Conservation (phyloP, 1,284 basidiomycete genomes). For the Cryptococcus deneoformans region DNA sequence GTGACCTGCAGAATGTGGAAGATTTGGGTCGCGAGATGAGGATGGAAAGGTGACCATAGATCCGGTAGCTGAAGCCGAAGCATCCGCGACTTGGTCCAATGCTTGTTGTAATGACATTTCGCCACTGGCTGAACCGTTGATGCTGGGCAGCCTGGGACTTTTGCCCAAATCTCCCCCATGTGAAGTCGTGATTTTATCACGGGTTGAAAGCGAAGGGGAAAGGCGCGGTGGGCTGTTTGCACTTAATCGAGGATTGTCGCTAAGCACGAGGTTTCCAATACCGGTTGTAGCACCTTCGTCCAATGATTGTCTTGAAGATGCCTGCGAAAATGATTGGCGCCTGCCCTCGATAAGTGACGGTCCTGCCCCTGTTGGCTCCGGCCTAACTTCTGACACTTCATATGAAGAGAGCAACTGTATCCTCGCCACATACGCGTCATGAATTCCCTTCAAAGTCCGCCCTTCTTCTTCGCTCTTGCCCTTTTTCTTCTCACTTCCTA, state of each 20-base stretch:
- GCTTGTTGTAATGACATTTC: conserved; percentile 16
- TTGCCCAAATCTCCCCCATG: neutral
- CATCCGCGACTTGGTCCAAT: conserved; percentile 13
- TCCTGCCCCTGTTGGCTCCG: neutral
- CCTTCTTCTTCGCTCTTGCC: conserved; percentile 47
- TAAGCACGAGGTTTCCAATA: conserved; percentile 35
- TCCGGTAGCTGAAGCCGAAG: neutral
- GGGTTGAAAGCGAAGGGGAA: conserved; percentile 10
- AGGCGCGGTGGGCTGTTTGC: too few relatives aligned
- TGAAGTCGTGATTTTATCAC: too few relatives aligned
- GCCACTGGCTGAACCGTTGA: conserved; percentile 1
- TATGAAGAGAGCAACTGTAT: conserved; percentile 41
- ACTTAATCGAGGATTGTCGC: too few relatives aligned
- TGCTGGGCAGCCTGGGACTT: conserved; percentile 4
- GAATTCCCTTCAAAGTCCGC: conserved; percentile 47
- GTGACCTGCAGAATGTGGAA: neutral
- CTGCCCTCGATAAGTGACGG: neutral
- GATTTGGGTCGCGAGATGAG: neutral
- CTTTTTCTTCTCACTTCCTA: conserved; percentile 19
- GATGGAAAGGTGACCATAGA: too few relatives aligned
- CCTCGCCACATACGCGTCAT: conserved; percentile 48
- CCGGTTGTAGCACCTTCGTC: conserved; percentile 4
- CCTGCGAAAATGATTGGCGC: neutral
- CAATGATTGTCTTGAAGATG: too few relatives aligned
- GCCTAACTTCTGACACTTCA: conserved; percentile 11